Evolutionary conservation across 352 stramenopile genomes (phyloP).

Genomic region (Globisporangium heterothallicum): DNA sequence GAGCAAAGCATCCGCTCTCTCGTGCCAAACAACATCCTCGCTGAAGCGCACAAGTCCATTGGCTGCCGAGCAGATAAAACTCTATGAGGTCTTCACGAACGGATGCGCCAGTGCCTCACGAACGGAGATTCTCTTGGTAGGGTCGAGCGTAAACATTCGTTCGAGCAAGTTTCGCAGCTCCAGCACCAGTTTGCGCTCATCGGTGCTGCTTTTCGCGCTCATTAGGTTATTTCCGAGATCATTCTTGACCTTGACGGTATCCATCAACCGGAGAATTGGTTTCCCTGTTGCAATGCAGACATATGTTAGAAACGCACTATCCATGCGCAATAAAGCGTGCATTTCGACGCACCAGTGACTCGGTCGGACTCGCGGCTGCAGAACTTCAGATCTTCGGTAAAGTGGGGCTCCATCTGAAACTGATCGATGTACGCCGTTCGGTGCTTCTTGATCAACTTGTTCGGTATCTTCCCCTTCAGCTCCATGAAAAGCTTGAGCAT

Average conservation of each 20-base stretch:
- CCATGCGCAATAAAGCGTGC: neutral
- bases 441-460: constrained; percentile 84
- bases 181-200: constrained; percentile 63
- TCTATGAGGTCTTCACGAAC: constrained; percentile 48
- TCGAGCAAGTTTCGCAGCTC: constrained; percentile 73
- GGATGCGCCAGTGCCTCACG: constrained; percentile 74
- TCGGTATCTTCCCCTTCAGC: constrained; percentile 86
- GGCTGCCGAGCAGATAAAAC: neutral
- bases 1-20: neutral
- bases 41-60: neutral
- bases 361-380: constrained; percentile 77
- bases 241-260: constrained; percentile 56
- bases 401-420: constrained; percentile 83
- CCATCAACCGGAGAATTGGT: constrained; percentile 64
- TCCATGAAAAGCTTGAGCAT: constrained; percentile 97
- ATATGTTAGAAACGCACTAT: constrained; percentile 1
- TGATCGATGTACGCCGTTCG: constrained; percentile 72
- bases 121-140: constrained; percentile 69
- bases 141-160: constrained; percentile 80
- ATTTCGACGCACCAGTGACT: constrained; percentile 54
- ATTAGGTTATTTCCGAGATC: constrained; percentile 54
- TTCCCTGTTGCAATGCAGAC: constrained; percentile 52
- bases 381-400: constrained; percentile 84
- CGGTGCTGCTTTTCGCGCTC: constrained; percentile 48
- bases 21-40: neutral